Evolutionary conservation across 2,329 filamentous ascomycete species (phyloP).

Genomic region (Fusarium irregulare): DNA sequence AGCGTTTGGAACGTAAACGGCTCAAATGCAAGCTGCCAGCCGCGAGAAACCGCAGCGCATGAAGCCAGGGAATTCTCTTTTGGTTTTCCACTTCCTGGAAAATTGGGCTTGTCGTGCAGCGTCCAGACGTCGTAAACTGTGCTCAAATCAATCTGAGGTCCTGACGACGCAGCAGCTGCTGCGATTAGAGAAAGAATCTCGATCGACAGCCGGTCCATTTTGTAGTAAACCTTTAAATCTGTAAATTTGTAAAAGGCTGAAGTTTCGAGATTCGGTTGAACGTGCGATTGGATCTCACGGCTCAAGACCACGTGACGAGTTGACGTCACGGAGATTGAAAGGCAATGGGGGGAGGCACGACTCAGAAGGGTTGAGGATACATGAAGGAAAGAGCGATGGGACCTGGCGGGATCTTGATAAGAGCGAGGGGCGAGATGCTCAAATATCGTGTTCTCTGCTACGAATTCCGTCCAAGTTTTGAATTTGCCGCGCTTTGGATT

Average conservation of each 20-base stretch:
- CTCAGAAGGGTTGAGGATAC: background rate
- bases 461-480: no score
- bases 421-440: no score
- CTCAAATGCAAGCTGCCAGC: slow-evolving; percentile 21
- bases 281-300: background rate
- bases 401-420: background rate
- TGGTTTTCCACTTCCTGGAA: background rate
- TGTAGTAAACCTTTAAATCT: no score
- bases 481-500: no score
- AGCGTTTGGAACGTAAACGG: slow-evolving; percentile 5
- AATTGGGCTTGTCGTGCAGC: slow-evolving; percentile 2
- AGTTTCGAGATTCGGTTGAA: background rate
- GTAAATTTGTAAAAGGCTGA: background rate
- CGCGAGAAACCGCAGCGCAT: slow-evolving; percentile 6
- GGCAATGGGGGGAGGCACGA: no score
- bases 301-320: slow-evolving; percentile 3
- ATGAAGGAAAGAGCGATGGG: no score
- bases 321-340: background rate
- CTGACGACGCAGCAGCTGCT: background rate
- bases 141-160: background rate
- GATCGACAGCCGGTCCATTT: slow-evolving; percentile 6
- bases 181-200: slow-evolving; percentile 14
- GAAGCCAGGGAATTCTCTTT: background rate
- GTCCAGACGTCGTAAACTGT: slow-evolving; percentile 10
- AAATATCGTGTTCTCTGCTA: no score